A percentile compares a stretch with the other conserved stretches of the same genome.
These are phyloP conservation scores for Trichosporon sp. DNA, from an alignment of 1,284 basidiomycete genomes.

Conservation along the genomic window DNA sequence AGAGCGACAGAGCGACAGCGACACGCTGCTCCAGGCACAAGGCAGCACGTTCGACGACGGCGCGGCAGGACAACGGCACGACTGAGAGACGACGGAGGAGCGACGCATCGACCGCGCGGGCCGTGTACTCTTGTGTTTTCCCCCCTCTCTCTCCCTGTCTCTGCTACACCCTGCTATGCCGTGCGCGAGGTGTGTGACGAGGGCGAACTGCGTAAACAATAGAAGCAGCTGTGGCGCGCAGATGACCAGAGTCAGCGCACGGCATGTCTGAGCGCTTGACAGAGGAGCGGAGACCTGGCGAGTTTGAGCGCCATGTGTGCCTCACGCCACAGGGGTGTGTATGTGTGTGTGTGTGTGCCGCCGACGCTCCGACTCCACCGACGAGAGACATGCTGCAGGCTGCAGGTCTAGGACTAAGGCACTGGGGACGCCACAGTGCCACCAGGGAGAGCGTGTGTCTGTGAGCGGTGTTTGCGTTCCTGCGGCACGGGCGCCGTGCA, in stretches of 20 bases:
- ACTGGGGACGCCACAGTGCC: slow-evolving; percentile 10
- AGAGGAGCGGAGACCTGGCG: too few relatives aligned
- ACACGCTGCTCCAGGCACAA: neutral
- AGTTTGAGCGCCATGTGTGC: neutral
- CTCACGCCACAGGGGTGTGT: neutral
- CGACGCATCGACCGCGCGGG: neutral
- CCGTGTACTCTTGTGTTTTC: slow-evolving; percentile 1
- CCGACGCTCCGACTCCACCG: too few relatives aligned
- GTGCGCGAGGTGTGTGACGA: neutral
- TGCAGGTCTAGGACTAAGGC: neutral
- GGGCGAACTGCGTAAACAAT: neutral
- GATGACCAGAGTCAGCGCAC: neutral
- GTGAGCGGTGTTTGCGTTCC: neutral
- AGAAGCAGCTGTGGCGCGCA: slow-evolving; percentile 10
- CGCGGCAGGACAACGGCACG: neutral
- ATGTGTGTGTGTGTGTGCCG: neutral
- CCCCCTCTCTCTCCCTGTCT: neutral
- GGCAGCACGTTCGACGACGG: neutral
- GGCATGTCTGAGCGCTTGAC: neutral
- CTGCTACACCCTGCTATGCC: neutral
- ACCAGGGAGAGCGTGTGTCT: neutral
- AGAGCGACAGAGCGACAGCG: neutral
- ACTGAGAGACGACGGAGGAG: neutral
- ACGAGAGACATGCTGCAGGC: too few relatives aligned
- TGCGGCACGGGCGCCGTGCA: neutral